Percentiles rank a stretch among this genome's conserved stretches.
These are phyloP conservation scores for Sclerotiophoma versabilis DNA, from an alignment of 2,329 filamentous ascomycete species.

Conservation along the genomic window DNA sequence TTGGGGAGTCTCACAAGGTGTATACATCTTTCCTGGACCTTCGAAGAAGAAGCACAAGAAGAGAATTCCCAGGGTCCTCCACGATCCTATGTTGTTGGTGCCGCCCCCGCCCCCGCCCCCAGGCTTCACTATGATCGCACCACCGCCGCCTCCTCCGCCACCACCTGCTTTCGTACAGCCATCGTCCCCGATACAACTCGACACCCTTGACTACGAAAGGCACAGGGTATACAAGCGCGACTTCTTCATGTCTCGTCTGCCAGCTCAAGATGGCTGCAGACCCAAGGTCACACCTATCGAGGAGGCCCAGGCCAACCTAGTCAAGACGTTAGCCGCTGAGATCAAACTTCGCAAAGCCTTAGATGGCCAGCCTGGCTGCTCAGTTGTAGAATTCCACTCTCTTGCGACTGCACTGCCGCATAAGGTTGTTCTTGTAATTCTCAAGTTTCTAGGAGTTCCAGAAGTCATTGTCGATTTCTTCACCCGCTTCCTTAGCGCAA, in stretches of 20 bases:
- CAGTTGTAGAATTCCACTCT: conserved; percentile 50
- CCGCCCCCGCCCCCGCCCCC: not conserved
- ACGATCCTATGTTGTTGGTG: not conserved
- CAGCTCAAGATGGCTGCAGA: conserved; percentile 15
- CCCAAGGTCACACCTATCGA: conserved; percentile 10
- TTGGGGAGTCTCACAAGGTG: not conserved
- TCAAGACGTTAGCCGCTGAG: conserved; percentile 37
- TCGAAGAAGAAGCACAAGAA: not conserved
- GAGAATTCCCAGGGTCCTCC: not conserved
- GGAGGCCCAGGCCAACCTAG: conserved; percentile 31
- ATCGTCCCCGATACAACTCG: not conserved
- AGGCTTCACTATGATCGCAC: not conserved
- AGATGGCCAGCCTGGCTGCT: conserved; percentile 19
- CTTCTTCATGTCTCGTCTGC: conserved; percentile 40
- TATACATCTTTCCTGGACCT: not conserved
- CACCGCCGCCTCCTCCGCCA: conserved; percentile 2
- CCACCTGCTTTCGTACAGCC: not conserved
- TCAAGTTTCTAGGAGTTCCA: conserved; percentile 67
- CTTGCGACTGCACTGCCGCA: conserved; percentile 67
- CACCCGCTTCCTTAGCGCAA: conserved; percentile 53
- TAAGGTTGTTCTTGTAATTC: conserved; percentile 62
- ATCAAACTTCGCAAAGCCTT: conserved; percentile 29
- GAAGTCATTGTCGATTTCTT: conserved; percentile 67
- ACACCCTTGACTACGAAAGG: conserved; percentile 24
- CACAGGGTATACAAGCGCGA: conserved; percentile 22